phyloP scores from a whole-genome alignment of 208 protist species.

The Acanthamoeba quina region DNA sequence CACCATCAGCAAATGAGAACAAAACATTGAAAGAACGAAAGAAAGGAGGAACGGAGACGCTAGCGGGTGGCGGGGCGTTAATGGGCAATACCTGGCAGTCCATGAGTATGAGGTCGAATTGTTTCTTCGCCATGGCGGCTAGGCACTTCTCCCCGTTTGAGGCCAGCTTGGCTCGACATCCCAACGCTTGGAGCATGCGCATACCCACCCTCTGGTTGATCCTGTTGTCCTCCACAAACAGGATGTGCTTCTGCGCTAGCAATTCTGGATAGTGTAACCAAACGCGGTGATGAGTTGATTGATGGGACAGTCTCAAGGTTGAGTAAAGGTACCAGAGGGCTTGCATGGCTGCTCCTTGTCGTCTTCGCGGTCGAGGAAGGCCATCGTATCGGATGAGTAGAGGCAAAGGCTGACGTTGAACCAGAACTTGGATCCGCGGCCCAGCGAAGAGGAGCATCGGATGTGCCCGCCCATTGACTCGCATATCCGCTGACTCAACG shows the following conservation, averaged over 20 bases:
- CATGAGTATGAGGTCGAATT: conserved; percentile 40
- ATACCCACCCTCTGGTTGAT: conserved; percentile 63
- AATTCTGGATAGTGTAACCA: not conserved
- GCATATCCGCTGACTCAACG: conserved; percentile 16
- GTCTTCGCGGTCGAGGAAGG: not conserved
- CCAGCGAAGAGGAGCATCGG: not conserved
- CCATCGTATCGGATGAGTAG: not conserved
- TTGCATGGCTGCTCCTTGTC: not conserved
- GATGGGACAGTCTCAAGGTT: too few relatives aligned
- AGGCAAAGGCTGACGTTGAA: not conserved
- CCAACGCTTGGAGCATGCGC: conserved; percentile 32
- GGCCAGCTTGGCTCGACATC: not conserved
- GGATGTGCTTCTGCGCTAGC: not conserved
- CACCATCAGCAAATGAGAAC: too few relatives aligned
- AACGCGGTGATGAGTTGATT: not conserved
- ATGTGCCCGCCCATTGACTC: conserved; percentile 49
- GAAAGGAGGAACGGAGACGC: too few relatives aligned
- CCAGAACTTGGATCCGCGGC: conserved; percentile 21
- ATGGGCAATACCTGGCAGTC: not conserved
- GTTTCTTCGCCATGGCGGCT: not conserved
- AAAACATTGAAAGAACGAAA: not conserved
- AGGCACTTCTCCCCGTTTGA: conserved; percentile 13
- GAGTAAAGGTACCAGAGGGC: not conserved
- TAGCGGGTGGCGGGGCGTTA: too few relatives aligned
- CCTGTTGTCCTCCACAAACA: conserved; percentile 48